Conservation (phyloP, 2,329 filamentous ascomycete genomes). For the Aspergillus brunneoviolaceus region DNA sequence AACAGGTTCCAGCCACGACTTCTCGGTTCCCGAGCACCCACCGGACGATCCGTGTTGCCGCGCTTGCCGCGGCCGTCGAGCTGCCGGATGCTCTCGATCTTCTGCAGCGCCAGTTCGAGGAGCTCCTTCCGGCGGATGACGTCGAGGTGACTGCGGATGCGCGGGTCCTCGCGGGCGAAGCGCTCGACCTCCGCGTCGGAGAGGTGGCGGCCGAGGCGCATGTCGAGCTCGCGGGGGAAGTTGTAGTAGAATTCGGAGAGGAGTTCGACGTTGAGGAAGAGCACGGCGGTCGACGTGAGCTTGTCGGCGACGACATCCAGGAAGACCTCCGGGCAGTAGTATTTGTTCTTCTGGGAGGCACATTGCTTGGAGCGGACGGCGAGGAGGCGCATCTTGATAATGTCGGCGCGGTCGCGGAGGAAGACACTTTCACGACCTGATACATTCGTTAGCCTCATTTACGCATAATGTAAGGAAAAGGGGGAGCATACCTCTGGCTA, state of each 20-base stretch:
- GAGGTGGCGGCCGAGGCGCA: conserved; percentile 77
- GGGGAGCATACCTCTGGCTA: conserved; percentile 70
- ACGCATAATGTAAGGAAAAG: not conserved
- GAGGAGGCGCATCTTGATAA: conserved; percentile 84
- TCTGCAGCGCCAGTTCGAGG: conserved; percentile 86
- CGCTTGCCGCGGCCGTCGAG: conserved; percentile 73
- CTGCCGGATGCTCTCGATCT: conserved; percentile 88
- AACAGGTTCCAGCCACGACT: conserved; percentile 47
- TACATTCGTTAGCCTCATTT: conserved; percentile 5
- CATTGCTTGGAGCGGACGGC: conserved; percentile 93
- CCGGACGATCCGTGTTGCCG: conserved; percentile 40
- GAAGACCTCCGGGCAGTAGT: conserved; percentile 95
- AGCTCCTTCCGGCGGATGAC: conserved; percentile 90
- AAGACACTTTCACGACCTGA: conserved; percentile 89
- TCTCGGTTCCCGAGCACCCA: conserved; percentile 37
- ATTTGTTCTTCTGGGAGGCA: conserved; percentile 79
- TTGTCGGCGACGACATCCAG: conserved; percentile 96
- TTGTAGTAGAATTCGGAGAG: conserved; percentile 97
- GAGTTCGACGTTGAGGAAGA: conserved; percentile 96
- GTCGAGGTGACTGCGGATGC: conserved; percentile 84
- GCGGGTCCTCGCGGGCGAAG: conserved; percentile 90
- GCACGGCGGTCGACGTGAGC: conserved; percentile 87
- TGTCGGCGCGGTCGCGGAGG: conserved; percentile 84
- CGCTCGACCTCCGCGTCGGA: conserved; percentile 77
- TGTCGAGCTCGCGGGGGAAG: conserved; percentile 89